A percentile compares a stretch with the other conserved stretches of the same genome.
Evolutionary conservation across 2,329 filamentous ascomycete genomes (phyloP).

Genomic region (Trichoderma hamatum): DNA sequence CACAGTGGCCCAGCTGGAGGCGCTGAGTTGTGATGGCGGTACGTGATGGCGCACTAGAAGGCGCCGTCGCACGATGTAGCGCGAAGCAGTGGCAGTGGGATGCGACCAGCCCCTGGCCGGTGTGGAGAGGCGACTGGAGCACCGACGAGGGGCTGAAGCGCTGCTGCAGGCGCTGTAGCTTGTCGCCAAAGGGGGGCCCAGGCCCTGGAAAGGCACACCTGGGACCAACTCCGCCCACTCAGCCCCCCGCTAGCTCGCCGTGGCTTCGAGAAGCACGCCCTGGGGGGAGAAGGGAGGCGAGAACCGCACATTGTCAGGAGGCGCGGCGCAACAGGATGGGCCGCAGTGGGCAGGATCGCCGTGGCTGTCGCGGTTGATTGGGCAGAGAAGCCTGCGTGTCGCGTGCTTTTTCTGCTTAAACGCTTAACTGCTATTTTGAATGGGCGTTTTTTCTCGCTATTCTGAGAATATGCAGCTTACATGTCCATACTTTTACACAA

Average conservation of each 20-base stretch:
- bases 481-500: background rate
- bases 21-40: too few relatives aligned
- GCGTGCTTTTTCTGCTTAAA: too few relatives aligned
- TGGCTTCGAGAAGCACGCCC: slow-evolving; percentile 1
- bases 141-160: background rate
- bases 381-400: background rate
- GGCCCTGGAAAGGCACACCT: background rate
- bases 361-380: background rate
- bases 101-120: background rate
- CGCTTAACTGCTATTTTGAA: background rate
- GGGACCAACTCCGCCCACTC: background rate
- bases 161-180: slow-evolving; percentile 1
- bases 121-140: background rate
- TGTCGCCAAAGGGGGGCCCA: background rate
- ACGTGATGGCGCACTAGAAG: background rate
- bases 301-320: background rate
- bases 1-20: background rate
- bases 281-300: background rate
- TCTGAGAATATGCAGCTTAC: background rate
- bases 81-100: background rate
- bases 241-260: background rate
- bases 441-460: background rate
- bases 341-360: slow-evolving; percentile 9
- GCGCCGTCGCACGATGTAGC: slow-evolving; percentile 5
- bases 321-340: slow-evolving; percentile 1